Conservation (phyloP, 2,329 filamentous ascomycete genomes). For the Penicillium capsulatum region DNA sequence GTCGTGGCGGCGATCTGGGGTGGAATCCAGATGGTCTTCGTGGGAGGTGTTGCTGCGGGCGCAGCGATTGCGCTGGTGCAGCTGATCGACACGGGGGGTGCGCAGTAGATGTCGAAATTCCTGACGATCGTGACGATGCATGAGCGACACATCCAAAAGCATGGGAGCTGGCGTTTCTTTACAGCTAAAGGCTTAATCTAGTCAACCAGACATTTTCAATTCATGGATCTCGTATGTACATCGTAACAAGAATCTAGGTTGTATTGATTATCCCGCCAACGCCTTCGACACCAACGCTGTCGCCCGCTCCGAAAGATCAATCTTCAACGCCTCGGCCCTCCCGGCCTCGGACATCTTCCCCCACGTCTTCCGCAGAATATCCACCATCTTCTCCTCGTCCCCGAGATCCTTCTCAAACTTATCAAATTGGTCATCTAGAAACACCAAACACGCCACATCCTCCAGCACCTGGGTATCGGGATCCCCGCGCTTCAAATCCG, state of each 20-base stretch:
- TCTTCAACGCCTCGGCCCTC: constrained; percentile 59
- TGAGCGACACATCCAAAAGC: constrained; percentile 9
- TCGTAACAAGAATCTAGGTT: too few species aligned
- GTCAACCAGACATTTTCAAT: too few species aligned
- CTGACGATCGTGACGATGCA: constrained; percentile 1
- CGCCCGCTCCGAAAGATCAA: constrained; percentile 61
- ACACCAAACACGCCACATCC: constrained; percentile 82
- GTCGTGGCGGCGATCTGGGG: constrained; percentile 55
- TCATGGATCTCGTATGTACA: too few species aligned
- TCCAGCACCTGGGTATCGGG: constrained; percentile 66
- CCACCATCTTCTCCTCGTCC: constrained; percentile 73
- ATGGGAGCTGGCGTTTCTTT: constrained; percentile 3
- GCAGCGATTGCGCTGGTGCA: constrained; percentile 62
- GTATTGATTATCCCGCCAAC: constrained; percentile 46
- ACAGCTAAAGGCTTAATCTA: too few species aligned
- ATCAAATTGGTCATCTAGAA: constrained; percentile 82
- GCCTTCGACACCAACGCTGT: constrained; percentile 61
- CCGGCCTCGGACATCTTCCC: constrained; percentile 66
- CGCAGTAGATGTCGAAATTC: constrained; percentile 1
- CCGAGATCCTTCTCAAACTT: constrained; percentile 64
- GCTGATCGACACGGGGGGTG: constrained; percentile 44
- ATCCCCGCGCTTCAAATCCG: constrained; percentile 56
- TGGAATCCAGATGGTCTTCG: constrained; percentile 60
- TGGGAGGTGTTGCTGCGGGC: constrained; percentile 62
- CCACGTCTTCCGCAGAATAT: constrained; percentile 70